Conservation (phyloP, 2,329 filamentous ascomycete genomes). For the Neonectria magnoliae region DNA sequence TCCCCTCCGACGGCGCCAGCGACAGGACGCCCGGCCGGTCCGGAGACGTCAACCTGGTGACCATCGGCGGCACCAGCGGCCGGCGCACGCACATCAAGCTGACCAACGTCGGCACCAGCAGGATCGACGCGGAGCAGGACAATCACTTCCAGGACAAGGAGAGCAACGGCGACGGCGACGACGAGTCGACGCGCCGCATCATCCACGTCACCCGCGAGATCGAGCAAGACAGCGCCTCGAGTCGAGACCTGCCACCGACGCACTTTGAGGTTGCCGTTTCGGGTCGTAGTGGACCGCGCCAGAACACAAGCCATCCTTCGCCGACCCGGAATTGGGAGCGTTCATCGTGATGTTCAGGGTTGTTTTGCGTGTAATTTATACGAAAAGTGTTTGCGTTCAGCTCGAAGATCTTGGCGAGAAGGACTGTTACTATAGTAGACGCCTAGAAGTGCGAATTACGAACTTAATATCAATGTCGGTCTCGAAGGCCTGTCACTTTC, state of each 20-base stretch:
- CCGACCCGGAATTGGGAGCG: background rate
- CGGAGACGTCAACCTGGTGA: conserved; percentile 27
- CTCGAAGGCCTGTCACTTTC: too few species aligned
- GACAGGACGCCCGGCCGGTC: conserved; percentile 20
- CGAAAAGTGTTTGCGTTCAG: too few species aligned
- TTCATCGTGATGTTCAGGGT: too few species aligned
- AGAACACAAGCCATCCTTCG: background rate
- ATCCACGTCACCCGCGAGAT: conserved; percentile 32
- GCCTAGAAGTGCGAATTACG: too few species aligned
- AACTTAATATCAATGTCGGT: too few species aligned
- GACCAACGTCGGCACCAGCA: conserved; percentile 12
- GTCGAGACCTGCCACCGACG: background rate
- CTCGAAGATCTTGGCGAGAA: too few species aligned
- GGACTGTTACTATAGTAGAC: too few species aligned
- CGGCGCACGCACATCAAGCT: conserved; percentile 26
- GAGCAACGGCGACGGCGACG: conserved; percentile 27
- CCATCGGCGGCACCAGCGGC: conserved; percentile 21
- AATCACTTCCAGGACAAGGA: conserved; percentile 30
- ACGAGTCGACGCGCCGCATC: conserved; percentile 26
- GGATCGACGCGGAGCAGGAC: conserved; percentile 6
- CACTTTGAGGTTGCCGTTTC: conserved; percentile 1
- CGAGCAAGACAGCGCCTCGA: conserved; percentile 25
- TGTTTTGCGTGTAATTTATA: too few species aligned
- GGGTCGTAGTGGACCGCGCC: background rate
- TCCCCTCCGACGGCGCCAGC: conserved; percentile 23